A percentile compares a stretch with the other conserved stretches of the same genome.
phyloP scores from a whole-genome alignment of 257 asterid genomes.

The Solanum okadae region DNA sequence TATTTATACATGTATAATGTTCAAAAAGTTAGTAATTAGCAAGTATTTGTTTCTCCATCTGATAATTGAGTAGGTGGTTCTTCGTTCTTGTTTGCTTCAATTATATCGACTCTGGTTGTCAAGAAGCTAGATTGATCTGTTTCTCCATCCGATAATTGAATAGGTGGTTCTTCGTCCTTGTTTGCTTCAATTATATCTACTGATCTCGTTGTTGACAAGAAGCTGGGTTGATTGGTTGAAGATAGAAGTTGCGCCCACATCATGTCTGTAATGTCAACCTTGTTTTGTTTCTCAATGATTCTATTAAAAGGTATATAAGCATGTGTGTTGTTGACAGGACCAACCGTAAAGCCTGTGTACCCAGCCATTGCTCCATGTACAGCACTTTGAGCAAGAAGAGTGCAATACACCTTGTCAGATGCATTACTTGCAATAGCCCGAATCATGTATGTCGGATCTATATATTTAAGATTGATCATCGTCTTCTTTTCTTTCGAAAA shows the following conservation, averaged over 20 bases:
- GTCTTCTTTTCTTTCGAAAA: too few relatives aligned
- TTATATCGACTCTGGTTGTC: slow-evolving; percentile 2
- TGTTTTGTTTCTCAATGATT: slow-evolving; percentile 44
- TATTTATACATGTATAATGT: not conserved
- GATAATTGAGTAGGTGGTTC: slow-evolving; percentile 13
- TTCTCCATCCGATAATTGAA: too few relatives aligned
- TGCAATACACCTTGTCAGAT: too few relatives aligned
- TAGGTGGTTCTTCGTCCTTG: too few relatives aligned
- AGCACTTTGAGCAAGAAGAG: too few relatives aligned
- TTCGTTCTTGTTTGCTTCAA: slow-evolving; percentile 13
- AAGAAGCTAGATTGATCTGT: slow-evolving; percentile 58
- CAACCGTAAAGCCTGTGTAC: slow-evolving; percentile 49
- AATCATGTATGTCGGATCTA: too few relatives aligned
- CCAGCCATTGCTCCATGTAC: slow-evolving; percentile 33
- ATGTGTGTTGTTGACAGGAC: slow-evolving; percentile 51
- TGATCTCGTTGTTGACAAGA: too few relatives aligned
- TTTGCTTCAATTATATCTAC: too few relatives aligned
- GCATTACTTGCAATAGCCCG: too few relatives aligned
- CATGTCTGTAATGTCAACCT: slow-evolving; percentile 47
- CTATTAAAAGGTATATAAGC: slow-evolving; percentile 56
- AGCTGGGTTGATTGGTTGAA: slow-evolving; percentile 7
- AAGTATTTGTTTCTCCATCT: slow-evolving; percentile 4
- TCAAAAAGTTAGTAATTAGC: not conserved
- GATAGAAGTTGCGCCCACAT: slow-evolving; percentile 72
- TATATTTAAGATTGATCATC: too few relatives aligned